Evolutionary conservation across 2,329 filamentous ascomycete genomes (phyloP).

Genomic region (Purpureocillium lavendulum): DNA sequence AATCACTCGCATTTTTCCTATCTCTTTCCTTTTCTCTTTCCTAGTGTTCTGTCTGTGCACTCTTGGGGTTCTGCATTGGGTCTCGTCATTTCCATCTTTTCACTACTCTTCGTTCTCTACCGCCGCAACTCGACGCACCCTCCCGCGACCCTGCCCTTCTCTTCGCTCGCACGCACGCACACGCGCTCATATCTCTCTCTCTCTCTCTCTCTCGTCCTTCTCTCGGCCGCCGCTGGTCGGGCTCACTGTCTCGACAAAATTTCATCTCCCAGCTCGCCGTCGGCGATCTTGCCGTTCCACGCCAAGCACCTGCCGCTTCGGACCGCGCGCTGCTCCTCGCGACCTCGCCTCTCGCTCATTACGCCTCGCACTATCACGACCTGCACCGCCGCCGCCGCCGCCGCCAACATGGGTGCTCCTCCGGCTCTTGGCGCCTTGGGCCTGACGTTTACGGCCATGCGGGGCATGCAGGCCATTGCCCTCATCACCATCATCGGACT

Average conservation of each 20-base stretch:
- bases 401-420: conserved; percentile 32
- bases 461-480: conserved; percentile 60
- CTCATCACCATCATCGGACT: conserved; percentile 75
- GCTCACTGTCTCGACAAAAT: conserved; percentile 18
- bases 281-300: conserved; percentile 28
- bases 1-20: conserved; percentile 8
- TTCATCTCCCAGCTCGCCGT: conserved; percentile 19
- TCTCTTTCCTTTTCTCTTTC: conserved; percentile 12
- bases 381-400: conserved; percentile 7
- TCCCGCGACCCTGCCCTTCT: too few relatives aligned
- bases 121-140: too few relatives aligned
- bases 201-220: neutral
- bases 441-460: conserved; percentile 67
- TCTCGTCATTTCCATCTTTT: conserved; percentile 14
- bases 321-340: conserved; percentile 26
- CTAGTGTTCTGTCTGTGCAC: conserved; percentile 14
- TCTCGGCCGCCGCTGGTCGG: conserved; percentile 1
- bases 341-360: conserved; percentile 34
- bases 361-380: conserved; percentile 13
- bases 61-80: conserved; percentile 14
- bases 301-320: conserved; percentile 31
- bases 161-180: too few relatives aligned
- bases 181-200: conserved; percentile 11
- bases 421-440: conserved; percentile 63
- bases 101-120: conserved; percentile 11